These are phyloP conservation scores for Fraxinus nigra DNA, from an alignment of 305 asterid genomes.

Conservation along the genomic window DNA sequence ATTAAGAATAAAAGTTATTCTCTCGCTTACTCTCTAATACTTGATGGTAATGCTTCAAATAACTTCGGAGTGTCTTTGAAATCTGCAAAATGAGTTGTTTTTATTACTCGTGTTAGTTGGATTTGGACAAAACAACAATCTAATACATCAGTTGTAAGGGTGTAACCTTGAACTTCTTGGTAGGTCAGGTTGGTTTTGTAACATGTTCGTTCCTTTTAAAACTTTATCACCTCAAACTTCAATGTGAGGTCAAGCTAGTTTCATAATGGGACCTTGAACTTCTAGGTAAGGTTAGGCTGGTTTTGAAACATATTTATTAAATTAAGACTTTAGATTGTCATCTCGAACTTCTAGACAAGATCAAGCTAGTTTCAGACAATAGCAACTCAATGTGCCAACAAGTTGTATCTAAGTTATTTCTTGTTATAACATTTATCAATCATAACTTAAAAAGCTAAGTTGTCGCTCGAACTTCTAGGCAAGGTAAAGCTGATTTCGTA, in stretches of 20 bases:
- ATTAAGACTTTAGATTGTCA: not conserved
- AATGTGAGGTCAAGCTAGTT: not conserved
- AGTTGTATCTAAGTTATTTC: not conserved
- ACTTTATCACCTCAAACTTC: not conserved
- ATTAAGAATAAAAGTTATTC: not conserved
- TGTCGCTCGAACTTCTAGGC: not conserved
- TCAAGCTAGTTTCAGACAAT: not conserved
- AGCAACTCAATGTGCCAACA: not conserved
- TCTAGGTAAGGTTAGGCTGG: not conserved
- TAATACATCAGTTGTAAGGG: not conserved
- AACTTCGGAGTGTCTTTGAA: not conserved
- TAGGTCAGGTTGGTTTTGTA: not conserved
- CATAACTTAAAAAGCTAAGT: not conserved
- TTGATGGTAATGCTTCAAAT: not conserved
- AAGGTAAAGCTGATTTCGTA: not conserved
- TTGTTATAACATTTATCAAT: not conserved
- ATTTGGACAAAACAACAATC: not conserved
- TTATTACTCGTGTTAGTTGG: not conserved
- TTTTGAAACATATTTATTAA: not conserved
- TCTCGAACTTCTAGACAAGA: not conserved
- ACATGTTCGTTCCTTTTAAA: not conserved
- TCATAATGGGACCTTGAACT: not conserved
- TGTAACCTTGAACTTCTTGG: not conserved
- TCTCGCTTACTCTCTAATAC: not conserved
- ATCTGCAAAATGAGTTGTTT: not conserved